Conservation (phyloP, 495 filamentous ascomycete species). For the Neurospora sp. region DNA sequence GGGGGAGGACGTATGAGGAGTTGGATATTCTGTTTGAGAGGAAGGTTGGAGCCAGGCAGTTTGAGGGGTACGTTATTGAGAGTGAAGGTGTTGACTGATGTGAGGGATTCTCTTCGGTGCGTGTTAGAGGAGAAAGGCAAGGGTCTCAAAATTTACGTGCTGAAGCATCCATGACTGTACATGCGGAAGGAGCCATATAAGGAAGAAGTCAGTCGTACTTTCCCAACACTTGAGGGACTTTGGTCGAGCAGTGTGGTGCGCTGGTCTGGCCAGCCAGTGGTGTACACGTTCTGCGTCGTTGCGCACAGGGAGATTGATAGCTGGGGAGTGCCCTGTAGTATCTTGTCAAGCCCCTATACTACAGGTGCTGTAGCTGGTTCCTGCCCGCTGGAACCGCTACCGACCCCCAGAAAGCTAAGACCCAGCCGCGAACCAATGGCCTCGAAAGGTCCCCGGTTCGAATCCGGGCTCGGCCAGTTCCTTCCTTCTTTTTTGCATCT, state of each 20-base stretch:
- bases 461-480: neutral
- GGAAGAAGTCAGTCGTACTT: neutral
- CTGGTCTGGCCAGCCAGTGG: neutral
- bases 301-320: neutral
- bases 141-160: neutral
- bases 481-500: neutral
- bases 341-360: neutral
- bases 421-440: neutral
- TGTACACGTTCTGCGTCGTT: neutral
- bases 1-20: constrained; percentile 50
- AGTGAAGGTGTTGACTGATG: neutral
- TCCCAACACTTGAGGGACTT: neutral
- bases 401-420: neutral
- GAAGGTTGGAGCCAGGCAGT: constrained; percentile 43
- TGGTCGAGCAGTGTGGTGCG: neutral
- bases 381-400: no score
- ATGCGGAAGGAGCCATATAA: neutral
- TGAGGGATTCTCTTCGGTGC: neutral
- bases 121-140: neutral
- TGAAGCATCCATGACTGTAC: neutral
- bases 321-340: neutral
- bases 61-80: constrained; percentile 28
- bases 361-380: neutral
- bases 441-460: neutral
- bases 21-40: constrained; percentile 42